Evolutionary conservation across 768 basidiomycete genomes (phyloP).

Genomic region (Termitomyces heimii): DNA sequence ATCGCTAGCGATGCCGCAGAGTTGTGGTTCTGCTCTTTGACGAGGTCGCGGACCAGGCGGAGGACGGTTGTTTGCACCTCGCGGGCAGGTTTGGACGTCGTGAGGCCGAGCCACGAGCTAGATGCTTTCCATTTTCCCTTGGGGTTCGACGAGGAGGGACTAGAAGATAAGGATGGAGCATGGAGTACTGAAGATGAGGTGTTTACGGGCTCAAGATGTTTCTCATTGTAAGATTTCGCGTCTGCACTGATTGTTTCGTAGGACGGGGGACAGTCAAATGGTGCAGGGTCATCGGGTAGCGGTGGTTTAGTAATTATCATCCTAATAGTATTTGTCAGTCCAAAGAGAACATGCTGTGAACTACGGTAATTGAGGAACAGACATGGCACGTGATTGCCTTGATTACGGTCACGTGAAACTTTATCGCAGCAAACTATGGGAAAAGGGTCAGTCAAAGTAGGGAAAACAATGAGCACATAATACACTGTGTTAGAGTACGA

Average conservation of each 20-base stretch:
- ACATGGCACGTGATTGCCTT: background rate
- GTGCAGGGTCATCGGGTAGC: slow-evolving; percentile 31
- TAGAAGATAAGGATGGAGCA: background rate
- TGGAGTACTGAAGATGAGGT: background rate
- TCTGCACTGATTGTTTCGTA: slow-evolving; percentile 25
- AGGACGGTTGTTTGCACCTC: slow-evolving; percentile 51
- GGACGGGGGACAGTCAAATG: slow-evolving; percentile 33
- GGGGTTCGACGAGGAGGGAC: slow-evolving; percentile 9
- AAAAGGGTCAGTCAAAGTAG: too few species aligned
- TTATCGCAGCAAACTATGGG: too few species aligned
- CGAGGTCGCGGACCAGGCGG: slow-evolving; percentile 51
- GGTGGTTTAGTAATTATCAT: slow-evolving; percentile 27
- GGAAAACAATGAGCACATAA: too few species aligned
- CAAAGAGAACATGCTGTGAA: slow-evolving; percentile 2
- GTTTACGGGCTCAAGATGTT: background rate
- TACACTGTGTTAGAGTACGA: too few species aligned
- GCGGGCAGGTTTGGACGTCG: slow-evolving; percentile 28
- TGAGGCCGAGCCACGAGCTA: slow-evolving; percentile 30
- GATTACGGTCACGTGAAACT: background rate
- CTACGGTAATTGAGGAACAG: slow-evolving; percentile 7
- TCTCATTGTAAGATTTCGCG: slow-evolving; percentile 7
- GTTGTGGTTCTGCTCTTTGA: slow-evolving; percentile 29
- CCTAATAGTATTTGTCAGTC: background rate
- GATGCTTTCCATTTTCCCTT: slow-evolving; percentile 25
- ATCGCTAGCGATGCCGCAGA: slow-evolving; percentile 32